These are phyloP conservation scores for Rhizophora mangle DNA, from an alignment of 345 rosid species.

Conservation along the genomic window DNA sequence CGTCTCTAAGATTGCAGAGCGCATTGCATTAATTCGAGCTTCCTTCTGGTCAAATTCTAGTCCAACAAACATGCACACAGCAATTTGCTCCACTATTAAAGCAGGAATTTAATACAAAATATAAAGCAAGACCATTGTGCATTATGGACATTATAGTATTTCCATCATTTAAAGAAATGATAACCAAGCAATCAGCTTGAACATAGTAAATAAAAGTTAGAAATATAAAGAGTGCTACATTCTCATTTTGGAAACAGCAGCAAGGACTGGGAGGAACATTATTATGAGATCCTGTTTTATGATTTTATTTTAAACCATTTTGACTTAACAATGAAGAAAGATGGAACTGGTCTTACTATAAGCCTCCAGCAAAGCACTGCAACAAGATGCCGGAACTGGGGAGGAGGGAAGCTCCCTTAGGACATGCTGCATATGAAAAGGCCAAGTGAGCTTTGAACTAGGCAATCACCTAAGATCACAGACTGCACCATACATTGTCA, in stretches of 20 bases:
- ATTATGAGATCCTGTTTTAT: no score
- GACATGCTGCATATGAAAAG: slow-evolving; percentile 66
- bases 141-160: neutral
- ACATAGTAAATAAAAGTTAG: no score
- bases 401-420: slow-evolving; percentile 97
- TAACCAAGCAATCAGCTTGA: no score
- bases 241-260: no score
- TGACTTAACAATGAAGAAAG: neutral
- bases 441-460: slow-evolving; percentile 22
- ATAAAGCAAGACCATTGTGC: neutral
- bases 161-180: no score
- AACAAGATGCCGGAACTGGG: slow-evolving; percentile 97
- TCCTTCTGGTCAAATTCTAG: slow-evolving; percentile 89
- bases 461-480: slow-evolving; percentile 12
- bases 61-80: neutral
- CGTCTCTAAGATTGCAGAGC: slow-evolving; percentile 80
- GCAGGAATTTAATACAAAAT: neutral
- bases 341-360: slow-evolving; percentile 58
- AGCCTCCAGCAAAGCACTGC: slow-evolving; percentile 94
- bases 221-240: no score
- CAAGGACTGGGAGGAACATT: no score
- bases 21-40: slow-evolving; percentile 74
- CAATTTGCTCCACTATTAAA: neutral
- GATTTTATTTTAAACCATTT: no score
- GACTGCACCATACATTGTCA: slow-evolving; percentile 16